Evolutionary conservation across 352 stramenopile species (phyloP), one percentile per base, ranked within the genome.

Genomic region (Plasmopara muralis): DNA sequence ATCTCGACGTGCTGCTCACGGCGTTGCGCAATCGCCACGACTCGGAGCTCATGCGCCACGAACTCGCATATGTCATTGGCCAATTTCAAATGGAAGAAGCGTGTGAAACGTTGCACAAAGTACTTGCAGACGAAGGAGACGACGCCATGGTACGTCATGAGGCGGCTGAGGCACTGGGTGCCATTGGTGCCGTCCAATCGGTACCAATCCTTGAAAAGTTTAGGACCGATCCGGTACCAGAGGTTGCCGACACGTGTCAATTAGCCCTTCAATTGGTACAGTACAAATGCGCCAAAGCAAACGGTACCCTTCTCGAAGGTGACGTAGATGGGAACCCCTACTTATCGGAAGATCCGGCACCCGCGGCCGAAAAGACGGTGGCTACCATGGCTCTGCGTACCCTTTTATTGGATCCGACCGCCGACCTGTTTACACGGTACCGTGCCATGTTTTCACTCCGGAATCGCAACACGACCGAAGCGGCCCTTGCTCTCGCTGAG

Each of bases 361-460:
- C 95, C 9, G 86, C 92, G 7, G 66, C 70, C 7, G 70, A 77
- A 63, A 89, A 88, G 55, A 57, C 72, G 33, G 74, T 95, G 45
- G 62, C 76, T 0, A 87, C 85, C 0, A 56, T 66, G 5, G 69
- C 89, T 55, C 79, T 99, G 39, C 87, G 93, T 40, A 59, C 68
- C 30, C 77, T 95, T 43, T 71, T 99, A 37, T 65, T 92, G 39
- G 82, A 99, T 76, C 54, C 70, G 50, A 62, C 57, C 25, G 66
- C 70, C 8, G 82, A 86, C 48, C 81, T 99, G 14, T 98, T 98
- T 50, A 68, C 86, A 35, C 77, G 84, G 46, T 98, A 98, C 68
- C 89, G 95, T 38, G 96, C 95, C 43, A 99, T 99, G 95, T 99
- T 99, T 64, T 97, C 92, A 31, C 68, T 99, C 20, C 85, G 97